Evolutionary conservation across 2,329 filamentous ascomycete genomes (phyloP), one percentile per base, ranked within the genome.

Genomic region (Curvularia hawaiiensis): DNA sequence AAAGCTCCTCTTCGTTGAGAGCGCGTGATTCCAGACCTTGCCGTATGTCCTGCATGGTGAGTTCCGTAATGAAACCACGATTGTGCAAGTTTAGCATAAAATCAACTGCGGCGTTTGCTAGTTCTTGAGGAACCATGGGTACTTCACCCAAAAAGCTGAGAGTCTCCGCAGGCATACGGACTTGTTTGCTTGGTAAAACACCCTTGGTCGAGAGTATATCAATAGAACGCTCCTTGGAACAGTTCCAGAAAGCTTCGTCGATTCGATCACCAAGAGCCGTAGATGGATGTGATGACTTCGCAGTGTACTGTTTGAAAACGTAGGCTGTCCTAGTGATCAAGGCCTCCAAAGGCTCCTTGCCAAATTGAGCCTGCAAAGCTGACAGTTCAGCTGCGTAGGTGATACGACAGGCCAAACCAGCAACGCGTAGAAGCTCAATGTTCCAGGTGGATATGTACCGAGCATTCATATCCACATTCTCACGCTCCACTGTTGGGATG

Each of bases 371-470:
- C 54, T 85, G 70, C 5, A 75, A 66, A 14, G 70, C 66, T 41
- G 66, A 65, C 92, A 98, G 97, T 73, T 97, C 93, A 61, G 91
- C 89, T 10, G 88, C 83, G 78, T 96, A 99, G 1, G 92, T 91
- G 62, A 99, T 85, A 49, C 95, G 87, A 59, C 92, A 90, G 63
- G 96, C 88, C 64, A 99, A 92, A 40, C 95, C 95, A 18, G 94
- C 91, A 30, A 93, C 90, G 43, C 94, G 87, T 39, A 99, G 82
- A 82, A 99, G 91, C 73, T 98, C 95, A 22, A 91, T 83, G 69
- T 99, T 99, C 96, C 95, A 99, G 16, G 88, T 92, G 61, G 92
- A 89, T 16, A 99, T 94, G 82, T 92, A 97, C 54, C 93, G 87
- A 16, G 95, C 96, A 74, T 99, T 98, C 61, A 99, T 82, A 75